Evolutionary conservation across 2,329 filamentous ascomycete species (phyloP).

Genomic region (Botrytis elliptica): DNA sequence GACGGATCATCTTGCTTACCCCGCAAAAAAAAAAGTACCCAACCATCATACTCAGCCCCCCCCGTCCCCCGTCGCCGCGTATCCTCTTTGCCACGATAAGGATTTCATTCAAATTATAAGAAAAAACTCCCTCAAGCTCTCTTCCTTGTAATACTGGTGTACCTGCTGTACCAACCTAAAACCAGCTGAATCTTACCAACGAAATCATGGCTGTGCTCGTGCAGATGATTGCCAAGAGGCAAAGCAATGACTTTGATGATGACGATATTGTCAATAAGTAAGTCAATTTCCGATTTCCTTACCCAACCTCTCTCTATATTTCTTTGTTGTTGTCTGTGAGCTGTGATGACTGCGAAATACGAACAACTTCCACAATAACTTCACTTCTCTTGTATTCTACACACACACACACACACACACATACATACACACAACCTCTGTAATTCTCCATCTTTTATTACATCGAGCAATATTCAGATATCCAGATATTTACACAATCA

Average conservation of each 20-base stretch:
- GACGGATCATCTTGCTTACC: neutral
- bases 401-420: neutral
- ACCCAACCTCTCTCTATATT: neutral
- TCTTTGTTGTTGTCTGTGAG: conserved; percentile 1
- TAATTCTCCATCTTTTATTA: too few relatives aligned
- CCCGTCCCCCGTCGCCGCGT: neutral
- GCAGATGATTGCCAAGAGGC: conserved; percentile 8
- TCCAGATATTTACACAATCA: neutral
- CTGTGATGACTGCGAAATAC: neutral
- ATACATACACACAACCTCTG: neutral
- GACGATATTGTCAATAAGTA: neutral
- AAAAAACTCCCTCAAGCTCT: neutral
- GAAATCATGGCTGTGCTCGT: conserved; percentile 1
- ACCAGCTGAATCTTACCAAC: neutral
- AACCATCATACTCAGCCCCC: neutral
- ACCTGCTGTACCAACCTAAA: neutral
- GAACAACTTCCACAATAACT: neutral
- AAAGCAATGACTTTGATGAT: neutral
- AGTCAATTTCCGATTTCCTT: neutral
- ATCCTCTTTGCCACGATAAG: conserved; percentile 6
- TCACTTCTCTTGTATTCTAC: neutral
- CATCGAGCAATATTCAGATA: neutral
- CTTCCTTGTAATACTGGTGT: neutral
- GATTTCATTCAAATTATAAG: neutral
- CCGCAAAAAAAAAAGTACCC: neutral